These are phyloP conservation scores for Micractinium conductrix DNA, from an alignment of 139 green algal genomes.

Conservation along the genomic window DNA sequence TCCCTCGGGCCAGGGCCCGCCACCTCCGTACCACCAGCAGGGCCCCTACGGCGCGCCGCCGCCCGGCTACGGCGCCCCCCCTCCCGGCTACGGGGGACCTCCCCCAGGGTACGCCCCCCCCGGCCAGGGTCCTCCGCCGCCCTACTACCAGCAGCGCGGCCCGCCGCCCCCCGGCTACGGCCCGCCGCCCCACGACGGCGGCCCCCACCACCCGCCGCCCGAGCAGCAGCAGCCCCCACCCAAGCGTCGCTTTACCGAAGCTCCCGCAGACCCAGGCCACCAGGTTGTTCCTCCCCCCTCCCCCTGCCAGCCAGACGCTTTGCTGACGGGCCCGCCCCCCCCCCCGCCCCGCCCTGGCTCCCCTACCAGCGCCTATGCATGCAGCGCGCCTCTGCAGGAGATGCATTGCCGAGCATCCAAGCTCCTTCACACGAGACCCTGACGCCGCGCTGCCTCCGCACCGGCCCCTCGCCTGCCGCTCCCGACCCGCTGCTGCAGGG, in stretches of 20 bases:
- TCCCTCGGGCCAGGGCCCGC: too few relatives aligned
- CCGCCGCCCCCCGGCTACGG: background rate
- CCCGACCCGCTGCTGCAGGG: background rate
- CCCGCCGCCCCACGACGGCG: background rate
- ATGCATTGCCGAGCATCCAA: background rate
- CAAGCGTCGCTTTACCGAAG: constrained; percentile 23
- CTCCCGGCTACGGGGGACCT: background rate
- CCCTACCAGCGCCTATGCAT: background rate
- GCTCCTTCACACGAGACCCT: too few relatives aligned
- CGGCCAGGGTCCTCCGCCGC: background rate
- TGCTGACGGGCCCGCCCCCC: background rate
- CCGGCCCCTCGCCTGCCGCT: background rate
- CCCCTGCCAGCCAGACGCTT: background rate
- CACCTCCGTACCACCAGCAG: background rate
- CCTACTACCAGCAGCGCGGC: background rate
- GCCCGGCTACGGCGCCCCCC: background rate
- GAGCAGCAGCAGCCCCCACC: background rate
- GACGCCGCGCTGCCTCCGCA: background rate
- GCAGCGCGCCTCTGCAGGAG: background rate
- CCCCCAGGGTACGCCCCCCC: background rate
- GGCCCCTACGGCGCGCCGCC: background rate
- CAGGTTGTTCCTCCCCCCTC: background rate
- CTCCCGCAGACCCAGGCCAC: background rate
- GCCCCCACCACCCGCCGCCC: background rate
- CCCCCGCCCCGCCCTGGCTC: too few relatives aligned